Base-by-base conservation (phyloP, 176 grass and related monocot species). In the Avena atlantica region DNA sequence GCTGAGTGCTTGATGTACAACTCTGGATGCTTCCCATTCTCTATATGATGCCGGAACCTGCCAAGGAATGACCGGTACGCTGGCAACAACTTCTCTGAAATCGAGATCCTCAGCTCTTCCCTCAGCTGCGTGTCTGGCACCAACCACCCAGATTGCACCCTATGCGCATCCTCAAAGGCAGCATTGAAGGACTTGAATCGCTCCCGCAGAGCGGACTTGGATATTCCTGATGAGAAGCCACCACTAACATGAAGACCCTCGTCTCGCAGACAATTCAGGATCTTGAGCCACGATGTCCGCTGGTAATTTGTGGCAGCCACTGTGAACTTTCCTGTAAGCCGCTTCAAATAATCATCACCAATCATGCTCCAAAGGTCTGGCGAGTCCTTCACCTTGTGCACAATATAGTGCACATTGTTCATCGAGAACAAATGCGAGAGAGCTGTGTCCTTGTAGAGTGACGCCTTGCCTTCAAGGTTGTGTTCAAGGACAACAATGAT, bases 401-500 rank as follows among this genome's bases (percentile, higher is more conserved):
- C 93, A 59, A 98, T 98, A 36, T 98, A 98, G 76, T 98, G 92
- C 15, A 96, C 86, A 78, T 98, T 98, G 89, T 98, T 98, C 96
- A 98, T 91, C 78, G 88, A 76, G 86, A 98, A 98, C 48, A 98
- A 58, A 81, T 95, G 93, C 0, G 85, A 88, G 48, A 96, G 91
- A 3, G 92, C 87, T 67, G 24, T 52, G 78, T 96, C 93, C 89
- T 82, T 96, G 90, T 98, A 98, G 50, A 94, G 92, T 8, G 84
- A n/a, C 0, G 90, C 90, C 91, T 98, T 96, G 70, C 87, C 87
- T 34, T 96, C 92, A 16, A 98, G 90, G 83, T 93, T 98, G 86
- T 93, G 90, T 21, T 91, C 86, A 57, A 98, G 92, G 45, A 98
- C 85, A 70, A 92, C 80, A 71, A 98, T 94, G 89, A 98, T 96